Base-by-base conservation (phyloP, 176 grass and related monocot genomes). In the Zea mays region DNA sequence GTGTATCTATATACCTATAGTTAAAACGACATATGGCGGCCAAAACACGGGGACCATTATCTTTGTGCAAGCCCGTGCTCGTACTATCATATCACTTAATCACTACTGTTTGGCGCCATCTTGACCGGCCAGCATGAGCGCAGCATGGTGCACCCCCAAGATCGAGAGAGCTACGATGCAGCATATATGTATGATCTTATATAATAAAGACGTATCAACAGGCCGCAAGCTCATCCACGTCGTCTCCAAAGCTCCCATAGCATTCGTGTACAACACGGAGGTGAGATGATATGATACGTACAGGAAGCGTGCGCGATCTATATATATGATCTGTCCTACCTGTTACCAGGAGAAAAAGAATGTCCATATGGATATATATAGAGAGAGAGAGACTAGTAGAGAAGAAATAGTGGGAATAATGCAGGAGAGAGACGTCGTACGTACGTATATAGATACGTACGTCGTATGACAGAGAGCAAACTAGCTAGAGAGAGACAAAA, bases 11-110 rank as follows among this genome's bases (percentile, higher is more conserved):
- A 43, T 43, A 43, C 42, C 3, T 39, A 60, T 60, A 66, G 38
- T 66, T 66, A 42, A 66, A 66, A n/a, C 16, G 63, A 42, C 27
- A 27, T 27, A 27, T 27, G 27, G 27, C 27, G 27, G 63, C 38
- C 3, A 42, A 59, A 66, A 66, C 38, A n/a, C 16, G 36, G 63
- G 63, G 63, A 42, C 38, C 38, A 66, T 8, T 41, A 65, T 66
- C 38, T 42, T 42, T 66, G 16, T 66, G 40, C 63, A 65, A 66
- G 63, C 63, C 63, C 63, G 63, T 66, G 63, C 63, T 66, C 63
- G 63, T 66, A 66, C 63, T 42, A 66, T 41, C 38, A 17, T 38
- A 42, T 66, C 38, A 41, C 63, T 1, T 9, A 16, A 42, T 66
- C 38, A 41, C 63, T 1, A 36, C 5, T 62, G 33, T 36, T 36